Evolutionary conservation across 2,329 filamentous ascomycete genomes (phyloP).

Genomic region (Raffaelea ambrosiae): DNA sequence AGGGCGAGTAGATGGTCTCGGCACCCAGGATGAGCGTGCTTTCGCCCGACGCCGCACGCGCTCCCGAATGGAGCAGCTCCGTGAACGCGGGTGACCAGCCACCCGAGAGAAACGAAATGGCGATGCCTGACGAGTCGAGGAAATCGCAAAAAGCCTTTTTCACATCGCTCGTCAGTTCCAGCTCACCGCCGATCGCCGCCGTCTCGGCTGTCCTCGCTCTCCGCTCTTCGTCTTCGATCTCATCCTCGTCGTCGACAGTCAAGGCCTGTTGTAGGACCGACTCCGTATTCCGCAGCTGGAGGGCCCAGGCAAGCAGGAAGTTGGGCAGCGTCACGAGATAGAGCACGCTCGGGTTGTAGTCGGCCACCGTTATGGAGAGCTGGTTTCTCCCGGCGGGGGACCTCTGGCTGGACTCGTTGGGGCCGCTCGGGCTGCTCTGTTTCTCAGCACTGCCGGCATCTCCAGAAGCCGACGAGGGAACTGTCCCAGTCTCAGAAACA

Average conservation of each 20-base stretch:
- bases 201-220: slow-evolving; percentile 19
- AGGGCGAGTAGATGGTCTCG: slow-evolving; percentile 77
- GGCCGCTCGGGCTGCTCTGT: not conserved
- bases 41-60: not conserved
- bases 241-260: slow-evolving; percentile 50
- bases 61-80: slow-evolving; percentile 39
- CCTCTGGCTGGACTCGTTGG: not conserved
- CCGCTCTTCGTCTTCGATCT: slow-evolving; percentile 48
- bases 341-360: slow-evolving; percentile 74
- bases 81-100: slow-evolving; percentile 64
- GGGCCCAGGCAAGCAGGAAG: slow-evolving; percentile 61
- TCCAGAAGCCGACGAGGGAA: slow-evolving; percentile 12
- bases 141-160: slow-evolving; percentile 48
- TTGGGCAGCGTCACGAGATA: slow-evolving; percentile 75
- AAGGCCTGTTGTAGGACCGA: slow-evolving; percentile 35
- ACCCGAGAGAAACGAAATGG: slow-evolving; percentile 62
- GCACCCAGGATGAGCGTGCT: slow-evolving; percentile 57
- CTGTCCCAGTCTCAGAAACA: slow-evolving; percentile 16
- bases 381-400: slow-evolving; percentile 11
- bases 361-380: slow-evolving; percentile 59
- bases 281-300: slow-evolving; percentile 29
- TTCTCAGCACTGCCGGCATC: not conserved
- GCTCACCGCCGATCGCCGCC: slow-evolving; percentile 34
- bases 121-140: slow-evolving; percentile 42
- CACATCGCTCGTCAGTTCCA: slow-evolving; percentile 54